Base-by-base conservation (phyloP, 495 filamentous ascomycete species). In the Lepraria neglecta region DNA sequence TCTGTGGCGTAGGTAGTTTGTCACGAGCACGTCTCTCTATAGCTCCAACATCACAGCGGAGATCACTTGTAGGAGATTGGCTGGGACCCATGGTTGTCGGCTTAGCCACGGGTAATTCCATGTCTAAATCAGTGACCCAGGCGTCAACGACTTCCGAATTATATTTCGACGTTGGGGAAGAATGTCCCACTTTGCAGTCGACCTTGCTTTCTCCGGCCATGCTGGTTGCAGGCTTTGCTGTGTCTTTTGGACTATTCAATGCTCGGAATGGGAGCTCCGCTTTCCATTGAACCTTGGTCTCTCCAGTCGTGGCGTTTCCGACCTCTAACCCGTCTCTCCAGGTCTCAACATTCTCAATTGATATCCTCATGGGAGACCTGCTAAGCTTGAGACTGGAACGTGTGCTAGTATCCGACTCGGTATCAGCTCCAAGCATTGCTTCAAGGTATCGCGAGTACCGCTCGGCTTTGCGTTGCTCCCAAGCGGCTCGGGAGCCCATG, bases 401-500 rank as follows among this genome's bases (percentile, higher is more conserved):
- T 12, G 50, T 19, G 11, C 63, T 60, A 33, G 46, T 56, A 40
- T 66, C 64, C 15, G 54, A 59, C 24, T 59, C 55, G 7, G 64
- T 63, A 17, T 51, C 14, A 4, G 46, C 33, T 30, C 46, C 56
- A 17, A 43, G 24, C 3, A 55, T 43, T 0, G 56, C 48, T 43
- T 59, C 46, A 6, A 42, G 38, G 46, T 66, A 66, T 3, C 59
- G 42, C 30, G 33, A n/a, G 19, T 66, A 33, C 24, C 64, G 53
- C 3, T 66, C 60, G 19, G 54, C 46, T 47, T 55, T 56, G 31
- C 42, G 38, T 11, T 43, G 46, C 6, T 55, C 31, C 48, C 53
- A 56, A 38, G 40, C 44, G 9, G 42, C 38, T 46, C 60, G 54
- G 35, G 42, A 59, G 30, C 59, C 60, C 64, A 63, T 66, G 51